Evolutionary conservation across 345 rosid species (phyloP).

Genomic region (Viola odorata): DNA sequence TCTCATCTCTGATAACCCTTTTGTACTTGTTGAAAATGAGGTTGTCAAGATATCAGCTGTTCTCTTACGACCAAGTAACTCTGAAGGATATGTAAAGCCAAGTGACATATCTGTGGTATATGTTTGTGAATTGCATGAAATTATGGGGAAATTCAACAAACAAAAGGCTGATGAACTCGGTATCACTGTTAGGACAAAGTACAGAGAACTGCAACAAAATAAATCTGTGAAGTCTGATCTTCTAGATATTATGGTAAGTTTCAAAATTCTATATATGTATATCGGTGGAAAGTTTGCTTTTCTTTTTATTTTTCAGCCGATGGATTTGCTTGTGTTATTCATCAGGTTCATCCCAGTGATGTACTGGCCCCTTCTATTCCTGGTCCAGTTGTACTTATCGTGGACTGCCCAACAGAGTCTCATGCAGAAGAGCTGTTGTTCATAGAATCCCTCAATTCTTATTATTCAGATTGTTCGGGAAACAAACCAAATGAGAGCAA

Average conservation of each 20-base stretch:
- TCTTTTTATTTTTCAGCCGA: neutral
- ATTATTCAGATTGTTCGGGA: conserved; percentile 25
- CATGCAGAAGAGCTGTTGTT: conserved; percentile 51
- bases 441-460: conserved; percentile 41
- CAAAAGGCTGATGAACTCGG: conserved; percentile 76
- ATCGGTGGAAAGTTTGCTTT: conserved; percentile 1
- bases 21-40: conserved; percentile 67
- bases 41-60: conserved; percentile 83
- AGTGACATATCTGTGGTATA: conserved; percentile 85
- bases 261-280: conserved; percentile 1
- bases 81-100: conserved; percentile 40
- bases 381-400: conserved; percentile 80
- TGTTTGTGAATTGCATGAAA: conserved; percentile 79
- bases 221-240: conserved; percentile 74
- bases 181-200: conserved; percentile 74
- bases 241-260: conserved; percentile 59
- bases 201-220: conserved; percentile 68
- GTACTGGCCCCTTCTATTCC: conserved; percentile 93
- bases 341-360: conserved; percentile 86
- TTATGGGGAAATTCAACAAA: conserved; percentile 76
- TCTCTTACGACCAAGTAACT: conserved; percentile 39
- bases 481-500: conserved; percentile 30
- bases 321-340: neutral
- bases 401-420: conserved; percentile 84
- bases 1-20: conserved; percentile 35